phyloP scores from a whole-genome alignment of 169 alveolate species.

The Plasmodium gonderi region DNA sequence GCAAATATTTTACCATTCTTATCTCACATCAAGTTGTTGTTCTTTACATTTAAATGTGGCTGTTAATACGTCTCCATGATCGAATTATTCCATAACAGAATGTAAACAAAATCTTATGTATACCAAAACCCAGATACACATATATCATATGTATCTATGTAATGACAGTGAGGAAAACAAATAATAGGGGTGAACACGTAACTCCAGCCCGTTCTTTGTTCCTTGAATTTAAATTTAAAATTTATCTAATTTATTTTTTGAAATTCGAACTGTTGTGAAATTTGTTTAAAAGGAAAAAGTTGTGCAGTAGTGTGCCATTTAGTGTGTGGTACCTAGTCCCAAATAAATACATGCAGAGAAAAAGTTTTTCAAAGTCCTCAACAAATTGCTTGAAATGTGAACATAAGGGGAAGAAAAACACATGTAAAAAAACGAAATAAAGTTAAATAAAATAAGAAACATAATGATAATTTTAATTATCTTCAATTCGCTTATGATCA shows the following conservation, averaged over 20 bases:
- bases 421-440: too few species aligned
- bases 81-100: background rate
- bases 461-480: too few species aligned
- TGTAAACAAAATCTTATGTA: background rate
- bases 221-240: background rate
- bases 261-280: background rate
- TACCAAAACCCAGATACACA: background rate
- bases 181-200: background rate
- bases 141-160: background rate
- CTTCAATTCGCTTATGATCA: too few species aligned
- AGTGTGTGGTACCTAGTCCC: too few species aligned
- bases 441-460: too few species aligned
- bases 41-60: background rate
- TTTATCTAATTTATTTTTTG: background rate
- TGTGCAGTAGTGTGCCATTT: background rate
- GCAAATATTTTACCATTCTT: background rate
- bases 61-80: background rate
- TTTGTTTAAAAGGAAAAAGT: background rate
- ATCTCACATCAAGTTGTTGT: background rate
- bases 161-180: background rate
- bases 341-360: too few species aligned
- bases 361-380: too few species aligned
- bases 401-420: too few species aligned
- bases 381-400: too few species aligned
- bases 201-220: background rate